Evolutionary conservation across 345 rosid species (phyloP).

Genomic region (Eutrema heterophyllum): DNA sequence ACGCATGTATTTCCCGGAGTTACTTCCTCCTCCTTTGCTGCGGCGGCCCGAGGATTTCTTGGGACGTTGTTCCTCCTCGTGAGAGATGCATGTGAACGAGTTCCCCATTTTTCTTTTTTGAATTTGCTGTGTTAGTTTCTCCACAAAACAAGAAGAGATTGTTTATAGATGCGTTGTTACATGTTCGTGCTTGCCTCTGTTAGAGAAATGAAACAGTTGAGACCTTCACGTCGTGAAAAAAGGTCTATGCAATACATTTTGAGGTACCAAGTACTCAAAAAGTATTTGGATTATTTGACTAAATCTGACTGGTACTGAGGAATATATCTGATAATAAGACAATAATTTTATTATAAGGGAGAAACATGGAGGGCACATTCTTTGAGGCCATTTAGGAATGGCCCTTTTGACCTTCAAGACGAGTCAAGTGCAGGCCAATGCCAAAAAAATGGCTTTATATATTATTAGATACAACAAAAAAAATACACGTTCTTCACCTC

Average conservation of each 20-base stretch:
- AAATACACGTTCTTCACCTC: neutral
- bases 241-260: neutral
- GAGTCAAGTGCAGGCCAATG: slow-evolving; percentile 9
- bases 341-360: neutral
- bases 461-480: neutral
- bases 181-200: slow-evolving; percentile 33
- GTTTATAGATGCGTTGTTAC: slow-evolving; percentile 5
- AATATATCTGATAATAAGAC: slow-evolving; percentile 4
- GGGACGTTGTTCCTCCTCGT: slow-evolving; percentile 25
- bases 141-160: neutral
- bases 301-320: slow-evolving; percentile 11
- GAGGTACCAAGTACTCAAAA: neutral
- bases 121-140: neutral
- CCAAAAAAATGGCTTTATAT: neutral
- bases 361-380: slow-evolving; percentile 19
- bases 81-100: slow-evolving; percentile 34
- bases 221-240: slow-evolving; percentile 32
- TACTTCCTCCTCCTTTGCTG: slow-evolving; percentile 9
- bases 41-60: slow-evolving; percentile 18
- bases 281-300: neutral
- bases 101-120: slow-evolving; percentile 23
- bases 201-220: slow-evolving; percentile 27
- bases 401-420: slow-evolving; percentile 8
- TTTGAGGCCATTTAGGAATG: neutral
- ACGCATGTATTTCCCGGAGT: slow-evolving; percentile 20